Conservation (phyloP, 2,329 filamentous ascomycete species). For the Aspergillus tanneri region DNA sequence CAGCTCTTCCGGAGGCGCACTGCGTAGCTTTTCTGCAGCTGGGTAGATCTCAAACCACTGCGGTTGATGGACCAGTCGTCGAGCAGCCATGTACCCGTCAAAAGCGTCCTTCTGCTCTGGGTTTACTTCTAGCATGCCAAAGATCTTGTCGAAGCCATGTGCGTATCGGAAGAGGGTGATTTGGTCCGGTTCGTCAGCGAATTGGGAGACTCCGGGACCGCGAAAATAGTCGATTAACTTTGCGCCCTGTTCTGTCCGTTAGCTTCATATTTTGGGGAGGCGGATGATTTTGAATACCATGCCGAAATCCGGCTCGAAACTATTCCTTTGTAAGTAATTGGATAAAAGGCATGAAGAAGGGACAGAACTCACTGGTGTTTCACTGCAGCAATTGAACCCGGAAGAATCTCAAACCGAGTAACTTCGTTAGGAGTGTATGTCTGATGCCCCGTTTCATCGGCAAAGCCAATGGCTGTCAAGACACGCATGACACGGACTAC, state of each 20-base stretch:
- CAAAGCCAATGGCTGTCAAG: constrained; percentile 18
- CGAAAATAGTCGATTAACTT: constrained; percentile 21
- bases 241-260: background rate
- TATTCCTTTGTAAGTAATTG: too few relatives aligned
- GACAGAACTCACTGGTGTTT: constrained; percentile 23
- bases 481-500: constrained; percentile 20
- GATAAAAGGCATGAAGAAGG: too few relatives aligned
- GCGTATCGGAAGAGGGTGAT: constrained; percentile 18
- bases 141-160: constrained; percentile 18
- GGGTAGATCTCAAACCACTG: constrained; percentile 24
- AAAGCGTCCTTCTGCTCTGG: constrained; percentile 21
- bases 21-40: constrained; percentile 6
- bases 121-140: constrained; percentile 18
- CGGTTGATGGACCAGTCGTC: constrained; percentile 13
- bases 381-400: constrained; percentile 17
- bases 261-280: too few relatives aligned
- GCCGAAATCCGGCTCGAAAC: constrained; percentile 12
- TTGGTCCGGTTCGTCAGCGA: too few relatives aligned
- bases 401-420: constrained; percentile 18
- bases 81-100: constrained; percentile 21
- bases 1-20: background rate
- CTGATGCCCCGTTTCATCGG: constrained; percentile 17
- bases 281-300: constrained; percentile 9
- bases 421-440: constrained; percentile 20
- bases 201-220: constrained; percentile 16